Percentiles rank a stretch among this genome's conserved stretches.
phyloP scores from a whole-genome alignment of 1,284 basidiomycete species.

The Lentinula novae-zelandiae region DNA sequence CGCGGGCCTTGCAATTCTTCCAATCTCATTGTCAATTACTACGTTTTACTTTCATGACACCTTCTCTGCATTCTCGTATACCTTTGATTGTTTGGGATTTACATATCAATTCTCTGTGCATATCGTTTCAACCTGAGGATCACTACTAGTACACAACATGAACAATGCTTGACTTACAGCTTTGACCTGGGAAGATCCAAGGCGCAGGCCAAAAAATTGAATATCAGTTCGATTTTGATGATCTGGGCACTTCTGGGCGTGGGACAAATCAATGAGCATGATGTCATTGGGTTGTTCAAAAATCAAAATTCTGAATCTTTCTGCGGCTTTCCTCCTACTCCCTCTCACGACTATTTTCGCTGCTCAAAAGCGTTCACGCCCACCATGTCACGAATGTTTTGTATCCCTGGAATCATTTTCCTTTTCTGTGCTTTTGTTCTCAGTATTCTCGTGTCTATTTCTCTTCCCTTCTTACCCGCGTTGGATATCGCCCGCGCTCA shows the following conservation, averaged over 20 bases:
- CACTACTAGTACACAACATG: not conserved
- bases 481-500: conserved; percentile 62
- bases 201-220: no score
- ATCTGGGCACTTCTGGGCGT: not conserved
- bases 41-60: not conserved
- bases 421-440: conserved; percentile 62
- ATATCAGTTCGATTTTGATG: no score
- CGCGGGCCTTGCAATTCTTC: not conserved
- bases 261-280: not conserved
- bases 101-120: not conserved
- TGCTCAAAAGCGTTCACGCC: not conserved
- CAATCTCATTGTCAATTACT: not conserved
- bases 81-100: not conserved
- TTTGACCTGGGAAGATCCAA: no score
- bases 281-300: not conserved
- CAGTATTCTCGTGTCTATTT: conserved; percentile 64
- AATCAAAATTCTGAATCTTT: not conserved
- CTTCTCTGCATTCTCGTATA: not conserved
- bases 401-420: conserved; percentile 61
- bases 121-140: not conserved
- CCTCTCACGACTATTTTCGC: not conserved
- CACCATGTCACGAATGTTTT: conserved; percentile 53
- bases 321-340: not conserved
- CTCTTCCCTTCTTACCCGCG: conserved; percentile 59
- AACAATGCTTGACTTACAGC: not conserved